Base-by-base conservation (phyloP, 2,329 filamentous ascomycete genomes). In the Pseudopyrenochaeta lycopersici region DNA sequence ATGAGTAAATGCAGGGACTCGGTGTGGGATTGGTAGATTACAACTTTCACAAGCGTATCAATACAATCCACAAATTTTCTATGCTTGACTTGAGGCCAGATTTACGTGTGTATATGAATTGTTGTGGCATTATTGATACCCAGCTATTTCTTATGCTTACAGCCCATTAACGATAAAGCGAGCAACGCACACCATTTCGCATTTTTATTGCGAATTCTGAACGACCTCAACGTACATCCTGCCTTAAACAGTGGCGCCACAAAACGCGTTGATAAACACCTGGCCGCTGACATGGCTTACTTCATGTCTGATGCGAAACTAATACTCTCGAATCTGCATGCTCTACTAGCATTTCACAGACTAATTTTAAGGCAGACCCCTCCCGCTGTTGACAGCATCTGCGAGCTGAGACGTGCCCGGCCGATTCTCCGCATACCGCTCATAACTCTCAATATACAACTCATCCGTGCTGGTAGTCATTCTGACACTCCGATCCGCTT, bases 401-500 rank as follows among this genome's bases (percentile, higher is more conserved):
- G 84, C 84, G 46, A 87, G 68, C 63, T 83, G 78, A 48, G 81
- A 84, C 2, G 84, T 87, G 54, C 85, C 80, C 7, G 84, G 84
- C 20, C 85, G 78, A 62, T 88, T 88, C 71, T 87, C 84, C 78
- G 72, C 81, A 82, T 84, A 83, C 81, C 88, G 62, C 79, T 85
- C 74, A 82, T 92, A 83, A 56, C 85, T 88, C 64, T 90, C 88
- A 51, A 88, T 71, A 67, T 90, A 91, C 49, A 90, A 75, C 40
- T 86, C 82, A 59, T 88, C 84, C 2, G 78, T 80, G 68, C 88
- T 91, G 18, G 86, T 90, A 12, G 90, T 93, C 27, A 84, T 84
- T 70, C 80, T 80, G 7, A 93, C 82, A 54, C 86, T 83, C 30
- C 81, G 80, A 57, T 90, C 83, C 0, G 68, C 67, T 70, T 92